Evolutionary conservation across 179 eudicot genomes (phyloP), one percentile per base, ranked within the genome.

Genomic region (Amaranthus tricolor): DNA sequence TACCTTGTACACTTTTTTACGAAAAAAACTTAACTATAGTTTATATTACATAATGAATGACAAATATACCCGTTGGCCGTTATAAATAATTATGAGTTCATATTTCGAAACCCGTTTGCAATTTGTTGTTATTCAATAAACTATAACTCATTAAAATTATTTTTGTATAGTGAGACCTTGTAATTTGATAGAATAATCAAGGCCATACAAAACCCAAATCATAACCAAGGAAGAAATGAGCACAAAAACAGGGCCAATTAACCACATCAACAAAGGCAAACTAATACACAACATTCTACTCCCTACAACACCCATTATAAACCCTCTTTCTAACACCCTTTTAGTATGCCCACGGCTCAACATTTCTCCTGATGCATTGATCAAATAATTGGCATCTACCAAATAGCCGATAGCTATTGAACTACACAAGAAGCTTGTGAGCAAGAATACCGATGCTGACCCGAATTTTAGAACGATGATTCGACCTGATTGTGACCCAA

Each of bases 301-400:
- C 16, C 97, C 98, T 3, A 85, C 85, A 68, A 84, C 71, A 10
- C 90, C 89, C 85, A 89, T 71, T 63, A 83, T 45, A 72, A 88
- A 90, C 62, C 97, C 98, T 76, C 88, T 74, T 73, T 90, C 98
- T 16, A 87, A 45, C 58, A 88, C 73, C 21, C n/a, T 70, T 63
- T 79, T 76, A 0, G 87, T 80, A 74, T 89, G 66, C 1, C 68
- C 78, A 10, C 82, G 74, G 31, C 77, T 43, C 43, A 72, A 47
- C 7, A 72, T 45, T 66, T 78, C 82, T 16, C 69, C 84, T 6
- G 76, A 69, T 10, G 80, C 73, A 59, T 87, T 92, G 59, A 93
- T 88, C 85, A 94, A 63, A 85, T 79, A 94, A 72, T 90, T 92
- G 14, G 96, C 88, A 66, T 94, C 98, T n/a, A 92, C 78, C 76